Conservation (phyloP, 2,329 filamentous ascomycete species). For the Graphiopsis chlorocephala region DNA sequence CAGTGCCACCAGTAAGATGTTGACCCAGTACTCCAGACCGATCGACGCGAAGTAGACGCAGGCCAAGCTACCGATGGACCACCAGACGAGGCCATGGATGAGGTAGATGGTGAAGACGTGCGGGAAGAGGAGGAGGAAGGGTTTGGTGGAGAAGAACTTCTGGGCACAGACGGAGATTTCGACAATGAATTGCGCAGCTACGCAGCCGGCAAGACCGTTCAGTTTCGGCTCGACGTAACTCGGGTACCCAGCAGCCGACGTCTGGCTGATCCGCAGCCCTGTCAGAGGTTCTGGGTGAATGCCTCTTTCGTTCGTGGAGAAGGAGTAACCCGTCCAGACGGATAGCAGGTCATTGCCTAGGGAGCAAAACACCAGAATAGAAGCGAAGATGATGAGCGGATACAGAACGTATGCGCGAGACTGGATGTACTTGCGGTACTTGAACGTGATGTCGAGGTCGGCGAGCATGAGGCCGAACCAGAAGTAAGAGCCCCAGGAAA, state of each 20-base stretch:
- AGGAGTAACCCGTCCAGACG: constrained; percentile 36
- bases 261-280: constrained; percentile 38
- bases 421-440: constrained; percentile 42
- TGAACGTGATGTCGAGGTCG: constrained; percentile 47
- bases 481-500: constrained; percentile 47
- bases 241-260: constrained; percentile 39
- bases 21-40: constrained; percentile 36
- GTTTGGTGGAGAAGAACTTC: constrained; percentile 40
- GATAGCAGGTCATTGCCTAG: constrained; percentile 37
- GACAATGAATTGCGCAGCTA: constrained; percentile 34
- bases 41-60: constrained; percentile 35
- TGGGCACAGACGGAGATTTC: constrained; percentile 39
- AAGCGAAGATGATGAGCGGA: constrained; percentile 33
- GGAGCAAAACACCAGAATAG: constrained; percentile 37
- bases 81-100: constrained; percentile 48
- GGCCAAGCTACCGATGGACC: constrained; percentile 41
- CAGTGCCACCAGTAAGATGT: constrained; percentile 38
- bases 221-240: constrained; percentile 45
- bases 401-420: constrained; percentile 38
- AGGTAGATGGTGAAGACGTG: constrained; percentile 52
- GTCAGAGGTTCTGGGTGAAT: constrained; percentile 44
- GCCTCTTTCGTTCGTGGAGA: constrained; percentile 38
- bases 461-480: constrained; percentile 46
- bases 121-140: constrained; percentile 45
- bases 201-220: constrained; percentile 43